Evolutionary conservation across 129 eudicot genomes (phyloP), one percentile per base, ranked within the genome.

Genomic region (Cynara cardunculus): DNA sequence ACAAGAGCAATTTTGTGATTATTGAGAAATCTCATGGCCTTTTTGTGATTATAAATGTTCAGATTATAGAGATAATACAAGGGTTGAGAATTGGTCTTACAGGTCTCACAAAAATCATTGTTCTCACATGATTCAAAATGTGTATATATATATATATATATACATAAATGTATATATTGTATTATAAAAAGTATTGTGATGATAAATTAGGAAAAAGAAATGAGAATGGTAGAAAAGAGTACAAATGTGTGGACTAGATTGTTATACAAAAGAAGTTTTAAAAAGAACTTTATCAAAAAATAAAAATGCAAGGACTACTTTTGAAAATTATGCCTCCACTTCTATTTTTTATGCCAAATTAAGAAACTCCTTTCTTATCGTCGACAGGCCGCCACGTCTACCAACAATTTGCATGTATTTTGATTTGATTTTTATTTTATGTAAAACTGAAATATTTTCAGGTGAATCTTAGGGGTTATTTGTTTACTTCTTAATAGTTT

Each of bases 371-470:
- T 34, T 76, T 12, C 78, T 32, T 82, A 76, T 82, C 86, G 86
- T 76, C 75, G 24, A 13, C 86, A 6, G 31, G 78, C 86, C 78
- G 77, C 86, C 86, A 61, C 85, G 70, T 76, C 62, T 82, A 69
- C 39, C 72, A 76, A 37, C 31, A 39, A 30, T 22, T 8, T 30
- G 8, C 30, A 31, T 5, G 0, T 5, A 24, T n/a, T n/a, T n/a
- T n/a, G n/a, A n/a, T n/a, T n/a, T n/a, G n/a, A n/a, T n/a, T n/a
- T n/a, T n/a, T n/a, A n/a, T n/a, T n/a, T n/a, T n/a, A n/a, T n/a
- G n/a, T n/a, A n/a, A n/a, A n/a, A n/a, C n/a, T n/a, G n/a, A n/a
- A n/a, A n/a, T n/a, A n/a, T n/a, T n/a, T n/a, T n/a, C n/a, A n/a
- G n/a, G n/a, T n/a, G n/a, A n/a, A n/a, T n/a, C n/a, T n/a, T n/a